These are phyloP conservation scores for Soucietia sequanensis DNA, from an alignment of 805 yeast species.

Conservation along the genomic window DNA sequence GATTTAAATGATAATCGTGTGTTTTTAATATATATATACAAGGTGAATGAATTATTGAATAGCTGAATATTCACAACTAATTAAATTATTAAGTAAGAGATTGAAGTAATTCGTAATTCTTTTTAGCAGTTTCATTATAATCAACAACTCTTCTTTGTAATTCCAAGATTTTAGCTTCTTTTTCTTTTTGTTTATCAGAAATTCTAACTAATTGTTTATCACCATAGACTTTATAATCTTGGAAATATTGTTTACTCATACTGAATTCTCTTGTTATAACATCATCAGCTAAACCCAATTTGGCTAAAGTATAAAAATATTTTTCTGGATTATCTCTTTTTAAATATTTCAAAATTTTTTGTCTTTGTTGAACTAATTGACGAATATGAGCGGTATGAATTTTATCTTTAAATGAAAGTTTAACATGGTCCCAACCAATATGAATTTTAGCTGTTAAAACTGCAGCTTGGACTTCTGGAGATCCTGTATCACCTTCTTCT, in stretches of 20 bases:
- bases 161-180: conserved; percentile 25
- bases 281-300: conserved; percentile 82
- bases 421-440: conserved; percentile 70
- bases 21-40: conserved; percentile 7
- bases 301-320: conserved; percentile 82
- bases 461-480: conserved; percentile 96
- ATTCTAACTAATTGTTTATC: conserved; percentile 61
- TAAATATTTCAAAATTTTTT: conserved; percentile 75
- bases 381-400: conserved; percentile 68
- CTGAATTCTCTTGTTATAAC: conserved; percentile 77
- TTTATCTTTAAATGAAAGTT: conserved; percentile 67
- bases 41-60: background rate
- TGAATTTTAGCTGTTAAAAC: conserved; percentile 78
- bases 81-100: too few species aligned
- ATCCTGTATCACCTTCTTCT: conserved; percentile 87
- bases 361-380: conserved; percentile 87
- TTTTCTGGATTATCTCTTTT: conserved; percentile 76
- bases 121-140: conserved; percentile 38
- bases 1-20: background rate
- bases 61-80: too few species aligned
- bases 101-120: conserved; percentile 25
- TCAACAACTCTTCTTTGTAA: conserved; percentile 41
- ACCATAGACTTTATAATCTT: conserved; percentile 76
- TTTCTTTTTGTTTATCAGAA: conserved; percentile 33
- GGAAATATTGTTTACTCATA: conserved; percentile 74